phyloP scores from a whole-genome alignment of 208 protist species.

The Willaertia magna region DNA sequence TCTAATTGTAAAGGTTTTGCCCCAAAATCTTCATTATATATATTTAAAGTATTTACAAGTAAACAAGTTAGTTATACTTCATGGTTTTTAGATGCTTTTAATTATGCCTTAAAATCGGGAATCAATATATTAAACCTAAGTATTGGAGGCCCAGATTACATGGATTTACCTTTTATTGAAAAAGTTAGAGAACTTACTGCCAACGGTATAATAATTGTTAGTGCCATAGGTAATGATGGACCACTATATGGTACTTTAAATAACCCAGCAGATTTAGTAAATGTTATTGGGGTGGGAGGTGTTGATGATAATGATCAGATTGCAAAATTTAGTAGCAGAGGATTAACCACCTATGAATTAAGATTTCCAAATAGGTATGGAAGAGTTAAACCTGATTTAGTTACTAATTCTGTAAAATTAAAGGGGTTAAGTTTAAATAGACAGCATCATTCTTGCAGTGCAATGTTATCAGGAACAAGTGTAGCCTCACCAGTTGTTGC shows the following conservation, averaged over 20 bases:
- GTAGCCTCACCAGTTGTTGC: constrained; percentile 83
- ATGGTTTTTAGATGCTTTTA: constrained; percentile 88
- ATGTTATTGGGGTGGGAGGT: constrained; percentile 86
- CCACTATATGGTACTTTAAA: constrained; percentile 80
- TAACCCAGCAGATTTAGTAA: constrained; percentile 81
- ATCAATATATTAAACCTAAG: constrained; percentile 84
- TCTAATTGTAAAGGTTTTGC: constrained; percentile 71
- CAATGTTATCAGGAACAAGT: constrained; percentile 72
- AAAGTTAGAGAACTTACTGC: constrained; percentile 65
- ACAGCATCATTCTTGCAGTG: constrained; percentile 26
- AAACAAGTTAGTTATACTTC: constrained; percentile 57
- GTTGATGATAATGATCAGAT: constrained; percentile 30
- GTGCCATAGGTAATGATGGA: constrained; percentile 90
- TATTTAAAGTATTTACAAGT: constrained; percentile 83
- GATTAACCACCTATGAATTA: constrained; percentile 82
- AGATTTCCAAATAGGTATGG: constrained; percentile 65
- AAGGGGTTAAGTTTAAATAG: constrained; percentile 11
- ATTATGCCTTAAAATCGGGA: constrained; percentile 53
- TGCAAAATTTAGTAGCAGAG: constrained; percentile 71
- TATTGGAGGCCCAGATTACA: constrained; percentile 88
- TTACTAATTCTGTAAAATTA: constrained; percentile 57
- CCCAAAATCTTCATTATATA: constrained; percentile 64
- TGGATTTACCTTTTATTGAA: constrained; percentile 69
- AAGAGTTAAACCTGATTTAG: constrained; percentile 85
- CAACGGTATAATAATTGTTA: constrained; percentile 75